Evolutionary conservation across 1,139 yeast genomes (phyloP).

Genomic region (Yamadazyma siamensis): DNA sequence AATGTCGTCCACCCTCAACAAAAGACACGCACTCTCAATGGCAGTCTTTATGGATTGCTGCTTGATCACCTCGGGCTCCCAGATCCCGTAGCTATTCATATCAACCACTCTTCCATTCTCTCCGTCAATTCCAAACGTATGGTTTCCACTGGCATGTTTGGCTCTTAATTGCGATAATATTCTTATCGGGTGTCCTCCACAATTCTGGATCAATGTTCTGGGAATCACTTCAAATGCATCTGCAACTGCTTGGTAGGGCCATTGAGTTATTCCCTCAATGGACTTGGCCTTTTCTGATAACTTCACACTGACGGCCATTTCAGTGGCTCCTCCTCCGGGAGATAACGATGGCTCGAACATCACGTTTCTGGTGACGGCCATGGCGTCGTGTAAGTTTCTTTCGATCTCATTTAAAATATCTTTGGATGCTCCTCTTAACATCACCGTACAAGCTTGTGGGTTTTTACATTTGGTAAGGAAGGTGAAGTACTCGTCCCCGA

Average conservation of each 20-base stretch:
- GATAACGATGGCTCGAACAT: conserved; percentile 90
- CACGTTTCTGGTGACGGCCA: conserved; percentile 96
- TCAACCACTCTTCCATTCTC: conserved; percentile 91
- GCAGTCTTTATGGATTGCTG: conserved; percentile 96
- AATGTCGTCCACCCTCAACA: conserved; percentile 94
- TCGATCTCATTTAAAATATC: conserved; percentile 95
- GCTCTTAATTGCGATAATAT: conserved; percentile 89
- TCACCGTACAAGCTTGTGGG: conserved; percentile 91
- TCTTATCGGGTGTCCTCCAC: conserved; percentile 96
- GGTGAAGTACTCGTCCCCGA: conserved; percentile 96
- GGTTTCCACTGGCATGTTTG: conserved; percentile 86
- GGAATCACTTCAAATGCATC: conserved; percentile 93
- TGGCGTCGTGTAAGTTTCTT: conserved; percentile 96
- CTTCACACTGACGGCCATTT: conserved; percentile 93
- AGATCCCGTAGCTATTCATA: conserved; percentile 92
- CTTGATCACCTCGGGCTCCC: conserved; percentile 99
- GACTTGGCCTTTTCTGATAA: conserved; percentile 88
- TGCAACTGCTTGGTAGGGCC: conserved; percentile 99
- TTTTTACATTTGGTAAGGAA: conserved; percentile 75
- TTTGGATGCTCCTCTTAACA: conserved; percentile 94
- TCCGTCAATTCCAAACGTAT: conserved; percentile 91
- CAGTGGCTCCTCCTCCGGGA: conserved; percentile 99
- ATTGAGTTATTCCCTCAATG: conserved; percentile 93
- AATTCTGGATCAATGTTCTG: conserved; percentile 92
- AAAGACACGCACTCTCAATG: conserved; percentile 91